Evolutionary conservation across 1,139 yeast species (phyloP).

Genomic region (Geotrichum citri-aurantii): DNA sequence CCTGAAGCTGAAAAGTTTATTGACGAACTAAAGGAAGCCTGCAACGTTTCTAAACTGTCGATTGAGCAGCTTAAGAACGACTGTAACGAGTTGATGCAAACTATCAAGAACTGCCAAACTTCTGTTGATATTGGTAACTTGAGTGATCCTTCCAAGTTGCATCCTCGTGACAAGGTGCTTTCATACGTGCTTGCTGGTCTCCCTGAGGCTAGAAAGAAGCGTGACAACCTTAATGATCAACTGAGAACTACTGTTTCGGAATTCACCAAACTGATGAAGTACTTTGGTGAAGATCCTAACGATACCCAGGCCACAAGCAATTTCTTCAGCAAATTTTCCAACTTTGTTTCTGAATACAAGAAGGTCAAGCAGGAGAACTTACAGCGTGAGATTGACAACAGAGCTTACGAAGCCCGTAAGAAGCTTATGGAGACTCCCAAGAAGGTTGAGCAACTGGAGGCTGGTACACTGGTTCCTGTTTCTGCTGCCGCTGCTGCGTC

Average conservation of each 20-base stretch:
- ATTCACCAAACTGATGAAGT: conserved; percentile 59
- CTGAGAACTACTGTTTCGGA: conserved; percentile 49
- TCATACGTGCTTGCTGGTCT: conserved; percentile 48
- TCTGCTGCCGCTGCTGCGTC: conserved; percentile 20
- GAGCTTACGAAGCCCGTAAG: conserved; percentile 71
- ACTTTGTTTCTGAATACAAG: conserved; percentile 68
- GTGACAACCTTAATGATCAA: conserved; percentile 51
- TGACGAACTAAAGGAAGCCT: conserved; percentile 64
- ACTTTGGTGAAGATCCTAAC: conserved; percentile 73
- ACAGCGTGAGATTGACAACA: conserved; percentile 70
- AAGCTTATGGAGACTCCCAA: conserved; percentile 48
- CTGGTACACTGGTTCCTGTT: conserved; percentile 26
- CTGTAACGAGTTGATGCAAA: conserved; percentile 55
- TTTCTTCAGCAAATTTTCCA: conserved; percentile 68
- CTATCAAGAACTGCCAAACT: conserved; percentile 48
- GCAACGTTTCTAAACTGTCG: conserved; percentile 58
- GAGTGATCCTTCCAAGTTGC: conserved; percentile 59
- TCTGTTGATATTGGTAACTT: conserved; percentile 68
- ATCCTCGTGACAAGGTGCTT: conserved; percentile 71
- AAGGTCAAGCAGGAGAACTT: conserved; percentile 72
- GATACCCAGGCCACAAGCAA: conserved; percentile 57
- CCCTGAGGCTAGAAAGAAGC: conserved; percentile 57
- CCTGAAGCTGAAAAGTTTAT: conserved; percentile 74
- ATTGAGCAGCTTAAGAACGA: conserved; percentile 72
- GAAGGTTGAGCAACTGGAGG: conserved; percentile 28